Percentiles rank a stretch among this genome's conserved stretches.
phyloP scores from a whole-genome alignment of 805 yeast species.

The Yarrowia sp. region DNA sequence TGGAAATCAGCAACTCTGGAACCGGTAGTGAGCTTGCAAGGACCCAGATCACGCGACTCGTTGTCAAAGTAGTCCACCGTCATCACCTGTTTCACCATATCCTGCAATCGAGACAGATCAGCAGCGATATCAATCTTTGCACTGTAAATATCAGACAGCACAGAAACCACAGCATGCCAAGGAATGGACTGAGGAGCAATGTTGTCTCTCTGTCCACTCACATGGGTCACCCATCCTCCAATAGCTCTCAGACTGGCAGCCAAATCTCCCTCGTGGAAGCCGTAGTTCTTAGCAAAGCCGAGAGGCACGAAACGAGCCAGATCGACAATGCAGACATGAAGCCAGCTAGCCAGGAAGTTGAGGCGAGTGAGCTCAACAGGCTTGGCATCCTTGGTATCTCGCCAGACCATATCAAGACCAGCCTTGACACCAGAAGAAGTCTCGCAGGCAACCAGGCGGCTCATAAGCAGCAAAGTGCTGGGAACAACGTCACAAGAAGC shows the following conservation, averaged over 20 bases:
- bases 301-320: constrained; percentile 65
- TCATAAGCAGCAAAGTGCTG: constrained; percentile 60
- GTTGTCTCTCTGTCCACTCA: constrained; percentile 49
- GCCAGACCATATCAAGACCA: constrained; percentile 54
- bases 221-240: constrained; percentile 52
- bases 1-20: constrained; percentile 13
- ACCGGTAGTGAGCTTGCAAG: constrained; percentile 2
- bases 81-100: constrained; percentile 8
- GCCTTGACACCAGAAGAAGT: constrained; percentile 65
- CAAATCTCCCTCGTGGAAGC: constrained; percentile 77
- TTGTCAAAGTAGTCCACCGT: constrained; percentile 15
- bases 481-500: constrained; percentile 56
- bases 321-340: constrained; percentile 68
- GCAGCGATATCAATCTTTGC: constrained; percentile 49
- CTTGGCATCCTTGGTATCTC: constrained; percentile 42
- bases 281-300: constrained; percentile 68
- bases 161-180: constrained; percentile 59
- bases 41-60: constrained; percentile 11
- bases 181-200: constrained; percentile 59
- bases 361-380: constrained; percentile 59
- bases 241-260: constrained; percentile 57
- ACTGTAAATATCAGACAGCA: constrained; percentile 68
- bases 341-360: constrained; percentile 69
- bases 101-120: constrained; percentile 41
- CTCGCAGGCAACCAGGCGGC: constrained; percentile 67